Evolutionary conservation across 2,329 filamentous ascomycete genomes (phyloP), one percentile per base, ranked within the genome.

Genomic region (Trichoderma asperellum): DNA sequence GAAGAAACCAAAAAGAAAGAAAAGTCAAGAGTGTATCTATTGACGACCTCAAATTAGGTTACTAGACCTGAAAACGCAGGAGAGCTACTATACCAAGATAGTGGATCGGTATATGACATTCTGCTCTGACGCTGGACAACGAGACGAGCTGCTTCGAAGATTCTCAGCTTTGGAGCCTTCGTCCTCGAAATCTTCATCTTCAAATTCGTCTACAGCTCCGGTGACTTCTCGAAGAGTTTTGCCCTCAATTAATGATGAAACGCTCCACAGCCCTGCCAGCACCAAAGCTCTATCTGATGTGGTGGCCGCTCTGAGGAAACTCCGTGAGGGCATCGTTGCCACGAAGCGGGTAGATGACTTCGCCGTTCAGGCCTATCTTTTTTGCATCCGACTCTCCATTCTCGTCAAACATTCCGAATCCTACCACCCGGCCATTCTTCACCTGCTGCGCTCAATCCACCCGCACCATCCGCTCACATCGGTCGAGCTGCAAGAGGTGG

Each of bases 31-130:
- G 3, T 37, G 16, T 40, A 16, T 21, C 16, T 10, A 29, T 37
- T 65, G 34, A 70, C 61, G 5, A 27, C 14, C n/a, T 21, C 5
- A 2, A 16, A 14, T 21, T 73, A 93, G 91, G 75, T 82, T 94
- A 43, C 86, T 92, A 69, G 89, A 95, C 74, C 83, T 86, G 79
- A 93, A 92, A 81, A 87, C 87, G 8, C 95, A 98, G 81, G 92
- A 97, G 79, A 84, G 84, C 66, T 97, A 95, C 83, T 97, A 95
- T 80, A 89, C 90, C 77, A 92, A 90, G 77, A 96, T 97, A 75
- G 89, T 94, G 70, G 91, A 95, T 77, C 89, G 93, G 60, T 97
- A 97, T 81, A 91, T 97, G 87, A 88, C 89, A 72, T 96, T 97
- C 79, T 97, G 94, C 83, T 92, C 92, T 61, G 86, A 90, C 43